phyloP scores from a whole-genome alignment of 768 basidiomycete species.

The Mycena belliarum region DNA sequence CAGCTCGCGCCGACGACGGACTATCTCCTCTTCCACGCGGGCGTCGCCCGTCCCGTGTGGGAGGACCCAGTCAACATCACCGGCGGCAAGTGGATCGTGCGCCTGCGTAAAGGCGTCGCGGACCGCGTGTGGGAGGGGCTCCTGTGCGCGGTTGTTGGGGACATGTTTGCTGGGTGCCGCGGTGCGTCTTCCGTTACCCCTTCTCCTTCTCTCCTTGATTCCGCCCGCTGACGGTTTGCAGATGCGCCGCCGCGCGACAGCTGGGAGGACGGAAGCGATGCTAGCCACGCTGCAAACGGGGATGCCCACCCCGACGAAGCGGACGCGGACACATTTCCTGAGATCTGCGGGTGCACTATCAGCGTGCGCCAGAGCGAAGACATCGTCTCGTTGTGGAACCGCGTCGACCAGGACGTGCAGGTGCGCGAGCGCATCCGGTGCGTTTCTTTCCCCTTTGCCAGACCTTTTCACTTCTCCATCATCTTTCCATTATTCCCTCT shows the following conservation, averaged over 20 bases:
- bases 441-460: conserved; percentile 30
- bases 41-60: conserved; percentile 90
- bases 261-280: conserved; percentile 40
- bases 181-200: conserved; percentile 22
- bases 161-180: conserved; percentile 79
- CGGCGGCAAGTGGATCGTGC: conserved; percentile 95
- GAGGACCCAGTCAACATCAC: conserved; percentile 87
- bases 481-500: too few species aligned
- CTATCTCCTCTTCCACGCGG: conserved; percentile 87
- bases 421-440: conserved; percentile 83
- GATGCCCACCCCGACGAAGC: conserved; percentile 52
- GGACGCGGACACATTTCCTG: conserved; percentile 55
- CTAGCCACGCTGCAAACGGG: conserved; percentile 35
- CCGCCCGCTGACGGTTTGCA: not conserved
- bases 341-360: conserved; percentile 94
- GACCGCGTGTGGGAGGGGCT: conserved; percentile 93
- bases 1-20: conserved; percentile 87
- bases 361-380: conserved; percentile 93
- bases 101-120: conserved; percentile 86
- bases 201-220: too few species aligned
- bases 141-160: conserved; percentile 84
- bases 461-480: too few species aligned
- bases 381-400: conserved; percentile 92
- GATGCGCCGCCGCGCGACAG: conserved; percentile 1
- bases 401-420: conserved; percentile 73